A percentile compares a stretch with the other conserved stretches of the same genome.
These are phyloP conservation scores for Hortaea sp. DNA, from an alignment of 2,329 filamentous ascomycete genomes.

Conservation along the genomic window DNA sequence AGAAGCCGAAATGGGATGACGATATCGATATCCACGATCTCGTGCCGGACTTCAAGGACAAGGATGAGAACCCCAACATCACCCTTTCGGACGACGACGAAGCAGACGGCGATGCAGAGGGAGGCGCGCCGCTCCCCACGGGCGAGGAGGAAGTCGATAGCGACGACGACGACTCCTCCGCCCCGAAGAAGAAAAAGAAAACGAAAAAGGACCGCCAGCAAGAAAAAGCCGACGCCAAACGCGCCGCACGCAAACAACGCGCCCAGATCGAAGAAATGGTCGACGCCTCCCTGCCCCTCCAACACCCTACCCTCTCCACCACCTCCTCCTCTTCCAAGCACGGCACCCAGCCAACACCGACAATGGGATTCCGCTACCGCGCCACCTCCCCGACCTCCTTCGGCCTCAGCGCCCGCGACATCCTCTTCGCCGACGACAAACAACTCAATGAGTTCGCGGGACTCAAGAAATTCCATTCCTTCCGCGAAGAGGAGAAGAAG, in stretches of 20 bases:
- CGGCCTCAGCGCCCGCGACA: constrained; percentile 80
- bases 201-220: constrained; percentile 36
- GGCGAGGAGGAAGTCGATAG: constrained; percentile 29
- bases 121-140: constrained; percentile 15
- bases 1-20: constrained; percentile 89
- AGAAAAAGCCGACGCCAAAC: constrained; percentile 49
- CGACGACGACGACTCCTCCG: constrained; percentile 29
- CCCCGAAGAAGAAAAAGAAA: constrained; percentile 16
- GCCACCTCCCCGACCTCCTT: constrained; percentile 86
- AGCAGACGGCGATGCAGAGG: constrained; percentile 29
- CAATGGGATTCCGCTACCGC: constrained; percentile 69
- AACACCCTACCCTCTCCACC: constrained; percentile 48
- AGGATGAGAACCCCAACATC: constrained; percentile 43
- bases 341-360: constrained; percentile 31
- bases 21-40: constrained; percentile 96
- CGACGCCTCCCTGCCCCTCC: constrained; percentile 68
- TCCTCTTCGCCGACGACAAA: constrained; percentile 78
- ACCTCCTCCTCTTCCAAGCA: constrained; percentile 33
- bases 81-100: constrained; percentile 46
- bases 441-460: constrained; percentile 84
- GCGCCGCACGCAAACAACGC: constrained; percentile 68
- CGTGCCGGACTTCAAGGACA: constrained; percentile 73
- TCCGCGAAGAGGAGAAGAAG: constrained; percentile 84
- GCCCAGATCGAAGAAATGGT: constrained; percentile 77
- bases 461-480: constrained; percentile 87